Percentiles rank a stretch among this genome's conserved stretches.
Evolutionary conservation across 1,284 basidiomycete species (phyloP).

Genomic region (Cutaneotrichosporon sp.): DNA sequence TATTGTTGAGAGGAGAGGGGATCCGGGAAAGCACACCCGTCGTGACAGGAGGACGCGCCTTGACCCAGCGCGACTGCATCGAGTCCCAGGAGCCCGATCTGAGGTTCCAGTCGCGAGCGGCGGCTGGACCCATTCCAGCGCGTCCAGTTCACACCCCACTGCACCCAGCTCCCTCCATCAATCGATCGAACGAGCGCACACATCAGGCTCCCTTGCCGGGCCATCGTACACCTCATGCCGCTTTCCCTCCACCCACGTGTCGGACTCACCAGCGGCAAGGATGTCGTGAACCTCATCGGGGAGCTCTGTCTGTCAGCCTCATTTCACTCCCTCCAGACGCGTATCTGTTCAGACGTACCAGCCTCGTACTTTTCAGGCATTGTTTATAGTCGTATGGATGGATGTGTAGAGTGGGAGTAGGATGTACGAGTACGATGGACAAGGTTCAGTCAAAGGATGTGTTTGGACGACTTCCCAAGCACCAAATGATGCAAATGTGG

Average conservation of each 20-base stretch:
- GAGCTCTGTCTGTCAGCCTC: slow-evolving; percentile 2
- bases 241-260: not conserved
- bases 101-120: no score
- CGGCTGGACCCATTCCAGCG: no score
- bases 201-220: not conserved
- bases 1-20: not conserved
- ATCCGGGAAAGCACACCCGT: not conserved
- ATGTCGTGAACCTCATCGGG: not conserved
- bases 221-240: not conserved
- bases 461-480: no score
- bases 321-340: not conserved
- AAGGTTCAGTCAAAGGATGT: not conserved
- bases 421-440: not conserved
- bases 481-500: no score
- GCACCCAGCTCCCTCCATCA: not conserved
- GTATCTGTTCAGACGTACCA: not conserved
- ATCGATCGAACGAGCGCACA: no score
- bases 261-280: not conserved
- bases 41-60: no score
- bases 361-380: not conserved
- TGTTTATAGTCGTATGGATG: not conserved
- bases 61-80: no score
- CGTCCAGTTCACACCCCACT: no score
- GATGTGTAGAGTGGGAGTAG: not conserved
- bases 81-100: no score